Percentiles rank a stretch among this genome's conserved stretches.
phyloP scores from a whole-genome alignment of 2,329 filamentous ascomycete genomes.

The Penicillium janthinellum region DNA sequence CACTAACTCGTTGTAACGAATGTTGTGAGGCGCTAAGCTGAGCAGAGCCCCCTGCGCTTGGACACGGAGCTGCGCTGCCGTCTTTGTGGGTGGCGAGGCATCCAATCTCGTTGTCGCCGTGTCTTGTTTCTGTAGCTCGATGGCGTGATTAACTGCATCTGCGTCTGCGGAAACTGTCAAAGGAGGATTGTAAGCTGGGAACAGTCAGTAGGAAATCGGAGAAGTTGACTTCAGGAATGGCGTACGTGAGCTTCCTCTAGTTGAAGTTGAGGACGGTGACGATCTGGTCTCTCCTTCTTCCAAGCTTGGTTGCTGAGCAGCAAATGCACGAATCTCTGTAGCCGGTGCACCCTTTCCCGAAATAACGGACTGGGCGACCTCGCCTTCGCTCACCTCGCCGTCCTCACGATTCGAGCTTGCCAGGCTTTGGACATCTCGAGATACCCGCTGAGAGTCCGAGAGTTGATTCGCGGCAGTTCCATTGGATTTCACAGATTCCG shows the following conservation, averaged over 20 bases:
- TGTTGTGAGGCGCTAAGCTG: conserved; percentile 62
- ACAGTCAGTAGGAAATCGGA: conserved; percentile 22
- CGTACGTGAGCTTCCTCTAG: conserved; percentile 39
- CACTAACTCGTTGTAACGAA: conserved; percentile 73
- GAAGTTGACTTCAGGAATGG: neutral
- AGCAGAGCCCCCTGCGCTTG: conserved; percentile 68
- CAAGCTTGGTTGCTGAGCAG: conserved; percentile 18
- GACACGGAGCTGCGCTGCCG: conserved; percentile 43
- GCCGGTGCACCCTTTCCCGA: neutral
- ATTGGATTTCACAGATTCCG: neutral
- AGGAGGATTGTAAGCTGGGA: conserved; percentile 39
- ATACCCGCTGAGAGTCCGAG: neutral
- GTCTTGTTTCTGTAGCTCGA: conserved; percentile 15
- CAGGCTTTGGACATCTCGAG: conserved; percentile 31
- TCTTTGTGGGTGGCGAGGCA: conserved; percentile 16
- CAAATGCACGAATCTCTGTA: neutral
- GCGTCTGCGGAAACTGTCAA: conserved; percentile 29
- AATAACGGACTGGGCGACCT: conserved; percentile 40
- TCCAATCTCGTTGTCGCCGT: neutral
- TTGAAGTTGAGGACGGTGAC: conserved; percentile 22
- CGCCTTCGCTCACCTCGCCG: conserved; percentile 73
- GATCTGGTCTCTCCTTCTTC: conserved; percentile 32
- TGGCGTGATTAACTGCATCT: conserved; percentile 14
- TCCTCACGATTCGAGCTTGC: conserved; percentile 62
- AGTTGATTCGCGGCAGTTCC: conserved; percentile 3